Percentiles rank a stretch among this genome's conserved stretches.
phyloP scores from a whole-genome alignment of 2,329 filamentous ascomycete genomes.

The Penicillium sp. region DNA sequence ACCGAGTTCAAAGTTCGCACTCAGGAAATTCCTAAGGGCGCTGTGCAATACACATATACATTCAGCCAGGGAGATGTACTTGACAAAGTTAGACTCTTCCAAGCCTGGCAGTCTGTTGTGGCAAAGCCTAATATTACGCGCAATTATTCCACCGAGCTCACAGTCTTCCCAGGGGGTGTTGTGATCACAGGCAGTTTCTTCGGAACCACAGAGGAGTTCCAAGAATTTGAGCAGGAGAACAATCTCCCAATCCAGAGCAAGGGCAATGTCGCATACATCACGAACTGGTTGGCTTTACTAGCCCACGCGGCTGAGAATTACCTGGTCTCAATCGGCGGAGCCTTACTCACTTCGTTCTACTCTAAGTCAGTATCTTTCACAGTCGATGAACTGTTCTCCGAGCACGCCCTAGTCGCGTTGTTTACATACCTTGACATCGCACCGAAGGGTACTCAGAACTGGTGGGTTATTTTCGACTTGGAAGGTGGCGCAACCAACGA shows the following conservation, averaged over 20 bases:
- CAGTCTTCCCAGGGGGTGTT: conserved; percentile 54
- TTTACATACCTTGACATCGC: conserved; percentile 55
- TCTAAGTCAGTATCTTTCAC: conserved; percentile 58
- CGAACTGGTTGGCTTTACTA: conserved; percentile 31
- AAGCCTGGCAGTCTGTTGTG: conserved; percentile 59
- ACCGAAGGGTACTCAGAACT: conserved; percentile 53
- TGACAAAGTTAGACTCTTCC: conserved; percentile 52
- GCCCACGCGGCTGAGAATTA: conserved; percentile 27
- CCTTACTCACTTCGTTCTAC: conserved; percentile 54
- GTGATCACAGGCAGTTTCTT: conserved; percentile 62
- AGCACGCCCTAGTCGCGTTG: conserved; percentile 47
- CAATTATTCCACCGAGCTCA: conserved; percentile 58
- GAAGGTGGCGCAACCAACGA: conserved; percentile 61
- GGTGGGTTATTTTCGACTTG: conserved; percentile 63
- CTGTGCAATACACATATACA: conserved; percentile 60
- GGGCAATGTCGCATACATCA: conserved; percentile 24
- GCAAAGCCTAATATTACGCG: conserved; percentile 56
- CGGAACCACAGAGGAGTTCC: conserved; percentile 57
- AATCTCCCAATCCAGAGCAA: conserved; percentile 23
- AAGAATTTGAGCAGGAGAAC: conserved; percentile 35
- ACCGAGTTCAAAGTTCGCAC: conserved; percentile 42
- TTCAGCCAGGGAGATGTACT: conserved; percentile 51
- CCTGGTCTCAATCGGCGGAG: conserved; percentile 27
- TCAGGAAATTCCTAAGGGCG: conserved; percentile 39
- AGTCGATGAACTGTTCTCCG: conserved; percentile 48